Percentiles rank a stretch among this genome's conserved stretches.
phyloP scores from a whole-genome alignment of 345 rosid species.

The Eucalyptus sideroxylon region DNA sequence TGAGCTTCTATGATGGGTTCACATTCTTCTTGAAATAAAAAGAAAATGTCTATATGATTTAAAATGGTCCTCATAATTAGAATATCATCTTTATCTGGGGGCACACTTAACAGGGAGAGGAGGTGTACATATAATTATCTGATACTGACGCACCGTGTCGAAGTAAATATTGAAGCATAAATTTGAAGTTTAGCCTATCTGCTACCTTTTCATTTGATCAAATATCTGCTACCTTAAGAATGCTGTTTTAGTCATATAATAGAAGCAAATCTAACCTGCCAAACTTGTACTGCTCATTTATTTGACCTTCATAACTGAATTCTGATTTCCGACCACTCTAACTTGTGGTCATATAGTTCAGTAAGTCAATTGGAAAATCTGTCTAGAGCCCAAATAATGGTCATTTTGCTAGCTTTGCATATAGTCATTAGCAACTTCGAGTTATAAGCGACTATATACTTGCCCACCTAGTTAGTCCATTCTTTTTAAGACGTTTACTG shows the following conservation, averaged over 20 bases:
- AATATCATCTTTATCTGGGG: not conserved
- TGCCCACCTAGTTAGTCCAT: not conserved
- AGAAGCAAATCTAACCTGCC: not conserved
- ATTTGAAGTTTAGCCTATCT: not conserved
- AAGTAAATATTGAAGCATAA: not conserved
- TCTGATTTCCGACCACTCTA: not conserved
- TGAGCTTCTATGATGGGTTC: not conserved
- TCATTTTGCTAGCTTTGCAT: not conserved
- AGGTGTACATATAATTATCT: not conserved
- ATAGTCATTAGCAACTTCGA: not conserved
- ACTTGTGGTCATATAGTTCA: not conserved
- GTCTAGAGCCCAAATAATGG: not conserved
- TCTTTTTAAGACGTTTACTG: not conserved
- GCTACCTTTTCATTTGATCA: not conserved
- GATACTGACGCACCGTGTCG: not conserved
- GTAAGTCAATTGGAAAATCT: not conserved
- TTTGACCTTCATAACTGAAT: not conserved
- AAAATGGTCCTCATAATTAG: not conserved
- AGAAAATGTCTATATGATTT: not conserved
- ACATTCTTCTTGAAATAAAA: not conserved
- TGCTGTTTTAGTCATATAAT: not conserved
- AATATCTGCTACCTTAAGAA: not conserved
- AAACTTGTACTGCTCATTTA: not conserved
- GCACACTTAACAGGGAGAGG: not conserved
- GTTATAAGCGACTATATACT: not conserved